Base-by-base conservation (phyloP, 306 rosid species). In the Quercus gilva region DNA sequence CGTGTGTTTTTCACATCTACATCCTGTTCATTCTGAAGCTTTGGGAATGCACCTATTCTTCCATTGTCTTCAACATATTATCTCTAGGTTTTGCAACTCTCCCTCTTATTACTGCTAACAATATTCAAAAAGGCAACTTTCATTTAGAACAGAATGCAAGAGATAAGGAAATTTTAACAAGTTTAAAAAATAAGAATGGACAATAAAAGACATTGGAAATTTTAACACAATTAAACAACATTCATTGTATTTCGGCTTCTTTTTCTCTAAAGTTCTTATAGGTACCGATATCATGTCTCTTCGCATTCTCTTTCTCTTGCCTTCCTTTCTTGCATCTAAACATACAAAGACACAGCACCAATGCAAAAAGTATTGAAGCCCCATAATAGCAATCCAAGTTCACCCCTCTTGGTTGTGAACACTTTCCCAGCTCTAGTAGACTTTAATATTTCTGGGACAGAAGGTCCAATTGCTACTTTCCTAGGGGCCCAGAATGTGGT, bases 331-430 rank as follows among this genome's bases (percentile, higher is more conserved):
- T 59, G 81, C 90, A 92, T 81, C 84, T 78, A 35, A 70, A 45
- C 76, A 86, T 56, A 12, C 83, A 73, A 82, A 88, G 74, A 76
- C 90, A 89, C 71, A 83, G 58, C 61, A 84, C 82, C 5, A 90
- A 68, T 31, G 68, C 79, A 60, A 88, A 31, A 74, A 88, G 69
- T 65, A 90, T 15, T 59, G 75, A 69, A 35, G 79, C 12, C 78
- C 90, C 96, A 83, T 88, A 55, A 84, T 45, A 45, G 86, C 88
- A 84, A 94, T 68, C 93, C 89, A 86, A 81, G 74, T 65, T 74
- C 81, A 33, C 71, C 75, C 2, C 72, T 76, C 84, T 77, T 87
- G 61, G 89, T 71, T 45, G 85, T 77, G 6, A 89, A 87, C 58
- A 85, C 85, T 15, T 81, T 87, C 80, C 55, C 73, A 72, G 75